Base-by-base conservation (phyloP, 2,329 filamentous ascomycete species). In the Fusarium buxicola region DNA sequence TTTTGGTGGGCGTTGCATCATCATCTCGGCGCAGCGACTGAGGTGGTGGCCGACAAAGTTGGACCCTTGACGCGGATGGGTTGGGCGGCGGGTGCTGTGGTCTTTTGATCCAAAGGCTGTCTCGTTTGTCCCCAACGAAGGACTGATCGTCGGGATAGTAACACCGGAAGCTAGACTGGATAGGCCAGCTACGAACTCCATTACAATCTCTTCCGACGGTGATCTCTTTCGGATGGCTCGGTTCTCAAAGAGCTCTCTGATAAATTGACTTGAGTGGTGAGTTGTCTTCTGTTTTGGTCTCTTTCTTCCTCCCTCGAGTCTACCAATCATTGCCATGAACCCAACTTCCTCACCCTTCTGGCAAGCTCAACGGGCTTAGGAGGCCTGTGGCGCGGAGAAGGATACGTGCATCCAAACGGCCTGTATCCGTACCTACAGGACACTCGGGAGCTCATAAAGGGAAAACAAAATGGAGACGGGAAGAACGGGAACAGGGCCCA, bases 401-500 rank as follows among this genome's bases (percentile, higher is more conserved):
- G 41, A 39, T 54, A 60, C 53, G 58, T 44, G 39, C 38, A 41
- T 50, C 50, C 39, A 44, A 45, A 45, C 25, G 47, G 46, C 32
- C 21, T 36, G 30, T n/a, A 11, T n/a, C 4, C 38, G 8, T 25
- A 21, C 24, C 12, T 34, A 25, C 32, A 27, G 16, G 39, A 45
- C 30, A 25, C 34, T 45, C 49, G 43, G 46, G 50, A 60, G 44
- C 31, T 66, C 55, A 44, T 43, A 65, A 63, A 60, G 28, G 58
- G 54, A 64, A 60, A 56, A 65, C 60, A 55, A 67, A 55, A 65
- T 60, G 66, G 66, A 65, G 66, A 69, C 66, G 69, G 69, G 66
- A 71, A 57, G 66, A 54, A 61, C 69, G 69, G 69, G 69, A 71
- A 57, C 60, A n/a, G 66, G 66, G 55, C 53, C 64, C 52, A 68